Base-by-base conservation (phyloP, 2,329 filamentous ascomycete species). In the Catunica adiposa region DNA sequence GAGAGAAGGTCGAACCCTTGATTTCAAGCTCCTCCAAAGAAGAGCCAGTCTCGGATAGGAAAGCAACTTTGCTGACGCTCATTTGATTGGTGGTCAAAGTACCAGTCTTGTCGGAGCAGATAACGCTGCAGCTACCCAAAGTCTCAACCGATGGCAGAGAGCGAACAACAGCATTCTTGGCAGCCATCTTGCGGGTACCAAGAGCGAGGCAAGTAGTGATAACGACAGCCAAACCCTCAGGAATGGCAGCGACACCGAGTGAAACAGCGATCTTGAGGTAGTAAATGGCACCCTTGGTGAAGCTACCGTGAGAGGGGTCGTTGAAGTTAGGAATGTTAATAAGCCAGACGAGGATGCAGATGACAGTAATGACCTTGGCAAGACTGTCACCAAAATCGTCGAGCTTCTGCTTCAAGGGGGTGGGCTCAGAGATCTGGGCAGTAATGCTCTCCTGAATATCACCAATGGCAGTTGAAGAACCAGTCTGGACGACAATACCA, bases 191-290 rank as follows among this genome's bases (percentile, higher is more conserved):
- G 61, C 92, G 83, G 3, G 94, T 98, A 62, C 94, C 92, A 31
- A 98, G 78, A 60, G 92, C 92, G 59, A 98, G 74, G 69, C 92
- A 98, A 29, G 92, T 97, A n/a, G 92, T 98, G 62, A 98, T 98
- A 62, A 98, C 94, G 54, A 97, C 92, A 31, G 92, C 92, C 48
- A 98, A 78, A 68, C 94, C 92, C 72, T 98, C 92, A 0, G 92
- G 92, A 65, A 98, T 98, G 61, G 94, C 92, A 50, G 92, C 92
- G 44, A 98, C 92, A 69, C 92, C 94, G 38, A 98, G 84, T 52
- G 92, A 98, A 44, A 98, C 94, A 44, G 92, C 92, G 66, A 98
- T 98, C 77, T 98, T 98, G 64, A 98, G 80, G 70, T 98, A 98
- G 77, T 98, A 98, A 65, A 98, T 97, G 58, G 92, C 92, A 59